phyloP scores from a whole-genome alignment of 2,329 filamentous ascomycete genomes.

The Didymellaceae sp. region DNA sequence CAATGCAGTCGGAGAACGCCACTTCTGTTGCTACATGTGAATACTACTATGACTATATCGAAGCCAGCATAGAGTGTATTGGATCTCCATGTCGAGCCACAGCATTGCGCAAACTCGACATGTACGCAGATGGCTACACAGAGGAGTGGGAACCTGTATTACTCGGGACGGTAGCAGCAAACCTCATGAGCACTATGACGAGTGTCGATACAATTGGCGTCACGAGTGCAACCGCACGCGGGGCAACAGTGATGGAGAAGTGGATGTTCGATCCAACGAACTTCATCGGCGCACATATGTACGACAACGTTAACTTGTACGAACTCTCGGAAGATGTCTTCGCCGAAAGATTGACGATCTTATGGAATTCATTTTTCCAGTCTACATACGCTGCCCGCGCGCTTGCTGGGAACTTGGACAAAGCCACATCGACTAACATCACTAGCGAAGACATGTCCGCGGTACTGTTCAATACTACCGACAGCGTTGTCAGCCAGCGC shows the following conservation, averaged over 20 bases:
- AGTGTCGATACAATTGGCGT: constrained; percentile 28
- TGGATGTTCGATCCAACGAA: constrained; percentile 31
- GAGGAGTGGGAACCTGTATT: constrained; percentile 15
- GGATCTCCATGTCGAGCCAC: constrained; percentile 23
- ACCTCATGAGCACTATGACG: constrained; percentile 21
- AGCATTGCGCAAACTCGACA: constrained; percentile 30
- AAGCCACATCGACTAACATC: constrained; percentile 20
- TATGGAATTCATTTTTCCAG: constrained; percentile 40
- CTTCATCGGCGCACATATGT: constrained; percentile 27
- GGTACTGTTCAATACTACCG: constrained; percentile 26
- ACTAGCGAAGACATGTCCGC: constrained; percentile 4
- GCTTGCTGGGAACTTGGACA: constrained; percentile 23
- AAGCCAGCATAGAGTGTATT: constrained; percentile 31
- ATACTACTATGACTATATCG: constrained; percentile 25
- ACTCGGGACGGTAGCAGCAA: constrained; percentile 11
- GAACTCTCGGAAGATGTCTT: constrained; percentile 25
- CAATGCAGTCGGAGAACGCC: neutral
- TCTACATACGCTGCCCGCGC: constrained; percentile 33
- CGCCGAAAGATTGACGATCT: constrained; percentile 29
- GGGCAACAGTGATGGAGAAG: constrained; percentile 34
- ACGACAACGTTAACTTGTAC: constrained; percentile 27
- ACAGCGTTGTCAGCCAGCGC: constrained; percentile 13
- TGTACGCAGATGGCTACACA: constrained; percentile 24
- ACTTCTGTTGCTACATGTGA: constrained; percentile 28
- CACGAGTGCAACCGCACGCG: constrained; percentile 9